These are phyloP conservation scores for Candida fluviatilis DNA, from an alignment of 805 yeast genomes.

Conservation along the genomic window DNA sequence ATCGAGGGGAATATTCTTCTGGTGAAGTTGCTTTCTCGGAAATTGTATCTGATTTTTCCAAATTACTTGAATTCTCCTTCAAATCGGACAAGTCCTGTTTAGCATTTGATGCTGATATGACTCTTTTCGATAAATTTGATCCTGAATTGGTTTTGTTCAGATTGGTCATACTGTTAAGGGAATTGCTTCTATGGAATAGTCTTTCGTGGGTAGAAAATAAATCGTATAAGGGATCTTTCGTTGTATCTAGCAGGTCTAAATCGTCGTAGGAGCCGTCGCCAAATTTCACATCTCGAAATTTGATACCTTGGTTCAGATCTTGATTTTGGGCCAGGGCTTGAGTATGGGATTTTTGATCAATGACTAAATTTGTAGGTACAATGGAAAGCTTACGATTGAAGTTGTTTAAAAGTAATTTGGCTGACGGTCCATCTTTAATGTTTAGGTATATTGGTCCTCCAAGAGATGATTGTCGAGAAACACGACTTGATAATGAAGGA, in stretches of 20 bases:
- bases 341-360: conserved; percentile 9
- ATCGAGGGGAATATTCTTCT: neutral
- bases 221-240: conserved; percentile 17
- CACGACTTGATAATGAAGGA: conserved; percentile 8
- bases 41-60: neutral
- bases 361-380: conserved; percentile 22
- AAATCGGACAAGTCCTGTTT: neutral
- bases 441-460: conserved; percentile 19
- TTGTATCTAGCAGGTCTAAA: conserved; percentile 1
- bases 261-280: conserved; percentile 5
- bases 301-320: conserved; percentile 6
- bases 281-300: conserved; percentile 25
- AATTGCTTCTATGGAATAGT: conserved; percentile 11
- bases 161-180: neutral
- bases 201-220: conserved; percentile 32
- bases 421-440: conserved; percentile 7
- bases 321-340: conserved; percentile 3
- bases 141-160: neutral
- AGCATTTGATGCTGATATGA: neutral
- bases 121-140: neutral
- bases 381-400: conserved; percentile 23
- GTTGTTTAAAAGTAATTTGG: conserved; percentile 10
- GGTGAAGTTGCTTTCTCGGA: neutral
- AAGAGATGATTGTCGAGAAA: conserved; percentile 17
- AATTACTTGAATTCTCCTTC: neutral